These are phyloP conservation scores for Xanthoparmelia taractica DNA, from an alignment of 495 filamentous ascomycete species.

Conservation along the genomic window DNA sequence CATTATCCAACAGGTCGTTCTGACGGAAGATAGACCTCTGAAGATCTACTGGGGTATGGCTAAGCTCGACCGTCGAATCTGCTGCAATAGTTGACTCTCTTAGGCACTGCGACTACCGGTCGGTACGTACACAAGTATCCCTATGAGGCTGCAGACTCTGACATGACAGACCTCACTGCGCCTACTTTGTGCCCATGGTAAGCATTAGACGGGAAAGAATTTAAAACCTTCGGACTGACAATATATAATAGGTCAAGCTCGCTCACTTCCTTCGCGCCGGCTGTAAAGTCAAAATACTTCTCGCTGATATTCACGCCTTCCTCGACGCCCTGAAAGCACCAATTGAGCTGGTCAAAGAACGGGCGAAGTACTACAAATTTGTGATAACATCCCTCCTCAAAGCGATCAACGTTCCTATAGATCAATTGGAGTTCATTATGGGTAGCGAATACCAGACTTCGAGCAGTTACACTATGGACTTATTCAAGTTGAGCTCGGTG, in stretches of 20 bases:
- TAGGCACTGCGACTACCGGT: constrained; percentile 74
- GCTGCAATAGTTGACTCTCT: constrained; percentile 14
- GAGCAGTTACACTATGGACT: constrained; percentile 63
- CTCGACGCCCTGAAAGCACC: constrained; percentile 42
- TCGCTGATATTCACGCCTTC: constrained; percentile 61
- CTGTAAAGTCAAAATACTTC: constrained; percentile 70
- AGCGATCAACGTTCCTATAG: constrained; percentile 64
- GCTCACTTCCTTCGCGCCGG: constrained; percentile 80
- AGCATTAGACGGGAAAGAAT: not conserved
- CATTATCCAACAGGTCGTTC: constrained; percentile 67
- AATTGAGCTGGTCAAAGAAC: constrained; percentile 77
- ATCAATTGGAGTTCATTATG: constrained; percentile 74
- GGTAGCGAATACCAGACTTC: constrained; percentile 73
- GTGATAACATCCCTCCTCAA: constrained; percentile 58
- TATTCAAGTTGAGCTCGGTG: constrained; percentile 55
- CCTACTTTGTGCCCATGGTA: constrained; percentile 77
- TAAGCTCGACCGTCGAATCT: not conserved
- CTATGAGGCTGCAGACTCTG: not conserved
- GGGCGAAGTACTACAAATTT: constrained; percentile 64
- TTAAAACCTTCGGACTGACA: not conserved
- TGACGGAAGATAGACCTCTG: constrained; percentile 60
- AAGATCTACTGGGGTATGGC: constrained; percentile 76
- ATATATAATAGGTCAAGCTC: constrained; percentile 50
- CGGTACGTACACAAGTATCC: constrained; percentile 7
- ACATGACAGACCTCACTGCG: constrained; percentile 53